These are phyloP conservation scores for Catunica adiposa DNA, from an alignment of 2,329 filamentous ascomycete genomes.

Conservation along the genomic window DNA sequence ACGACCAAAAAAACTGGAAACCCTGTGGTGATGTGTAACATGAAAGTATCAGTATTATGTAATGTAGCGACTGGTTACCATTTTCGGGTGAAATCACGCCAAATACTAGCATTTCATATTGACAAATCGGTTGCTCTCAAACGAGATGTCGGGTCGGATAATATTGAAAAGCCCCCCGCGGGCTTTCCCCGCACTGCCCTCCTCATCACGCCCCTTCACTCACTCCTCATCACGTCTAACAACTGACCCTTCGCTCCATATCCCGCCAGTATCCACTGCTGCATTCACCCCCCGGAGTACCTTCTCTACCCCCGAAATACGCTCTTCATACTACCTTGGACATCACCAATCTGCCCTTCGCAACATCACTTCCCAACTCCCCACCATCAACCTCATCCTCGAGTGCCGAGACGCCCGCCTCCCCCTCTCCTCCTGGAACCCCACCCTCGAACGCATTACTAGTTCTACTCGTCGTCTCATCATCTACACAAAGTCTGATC, in stretches of 20 bases:
- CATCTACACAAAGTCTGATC: slow-evolving; percentile 81
- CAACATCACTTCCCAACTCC: slow-evolving; percentile 68
- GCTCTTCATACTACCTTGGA: slow-evolving; percentile 83
- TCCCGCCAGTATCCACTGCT: slow-evolving; percentile 15
- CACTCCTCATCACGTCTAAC: background rate
- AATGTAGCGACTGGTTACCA: no score
- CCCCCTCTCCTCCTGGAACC: slow-evolving; percentile 78
- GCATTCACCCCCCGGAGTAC: slow-evolving; percentile 55
- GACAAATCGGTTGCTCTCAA: no score
- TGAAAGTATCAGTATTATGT: no score
- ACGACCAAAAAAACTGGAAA: no score
- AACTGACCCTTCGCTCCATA: background rate
- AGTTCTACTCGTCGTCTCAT: slow-evolving; percentile 53
- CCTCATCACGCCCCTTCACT: background rate
- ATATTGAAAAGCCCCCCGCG: background rate
- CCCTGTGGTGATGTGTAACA: no score
- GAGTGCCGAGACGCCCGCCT: slow-evolving; percentile 91
- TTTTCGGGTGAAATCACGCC: no score
- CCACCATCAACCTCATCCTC: slow-evolving; percentile 70
- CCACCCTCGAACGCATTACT: slow-evolving; percentile 65
- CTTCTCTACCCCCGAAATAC: slow-evolving; percentile 60
- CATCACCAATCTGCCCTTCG: slow-evolving; percentile 72
- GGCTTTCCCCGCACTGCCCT: background rate
- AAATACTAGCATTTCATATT: no score
- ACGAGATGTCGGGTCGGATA: background rate